Conservation (phyloP, 2,329 filamentous ascomycete species). For the Penicillium sp. region DNA sequence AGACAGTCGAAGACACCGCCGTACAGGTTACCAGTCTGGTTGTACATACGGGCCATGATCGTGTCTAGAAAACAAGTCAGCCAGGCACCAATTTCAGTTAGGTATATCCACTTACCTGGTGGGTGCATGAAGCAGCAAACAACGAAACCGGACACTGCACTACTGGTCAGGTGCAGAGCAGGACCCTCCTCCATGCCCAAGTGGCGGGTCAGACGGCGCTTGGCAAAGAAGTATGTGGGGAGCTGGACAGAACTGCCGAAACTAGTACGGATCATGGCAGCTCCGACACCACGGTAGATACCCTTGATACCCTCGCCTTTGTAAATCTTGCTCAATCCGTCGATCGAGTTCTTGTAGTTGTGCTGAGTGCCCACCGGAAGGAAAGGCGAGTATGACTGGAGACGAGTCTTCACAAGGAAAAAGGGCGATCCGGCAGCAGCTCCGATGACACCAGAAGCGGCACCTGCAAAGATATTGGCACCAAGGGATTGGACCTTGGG, state of each 20-base stretch:
- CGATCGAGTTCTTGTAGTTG: conserved; percentile 79
- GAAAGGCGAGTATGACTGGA: conserved; percentile 92
- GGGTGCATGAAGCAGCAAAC: conserved; percentile 99
- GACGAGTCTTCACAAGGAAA: conserved; percentile 94
- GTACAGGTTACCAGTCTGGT: conserved; percentile 98
- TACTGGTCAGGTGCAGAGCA: conserved; percentile 83
- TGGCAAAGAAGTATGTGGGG: conserved; percentile 97
- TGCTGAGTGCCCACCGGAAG: conserved; percentile 97
- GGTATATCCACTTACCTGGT: conserved; percentile 62
- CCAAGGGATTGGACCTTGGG: conserved; percentile 76
- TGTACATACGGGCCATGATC: conserved; percentile 98
- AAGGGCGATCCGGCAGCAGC: conserved; percentile 93
- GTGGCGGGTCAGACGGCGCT: conserved; percentile 78
- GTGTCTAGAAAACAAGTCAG: conserved; percentile 62
- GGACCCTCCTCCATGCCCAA: conserved; percentile 88
- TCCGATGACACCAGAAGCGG: conserved; percentile 83
- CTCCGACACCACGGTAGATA: conserved; percentile 85
- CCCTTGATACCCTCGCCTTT: conserved; percentile 73
- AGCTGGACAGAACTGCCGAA: conserved; percentile 95
- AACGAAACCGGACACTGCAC: conserved; percentile 87
- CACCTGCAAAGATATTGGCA: conserved; percentile 92
- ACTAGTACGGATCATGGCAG: conserved; percentile 93
- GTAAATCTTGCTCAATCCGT: conserved; percentile 82
- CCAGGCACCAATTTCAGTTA: background rate
- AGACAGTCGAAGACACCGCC: conserved; percentile 89